These are phyloP conservation scores for Leccinellum rugosiceps DNA, from an alignment of 768 basidiomycete species.

Conservation along the genomic window DNA sequence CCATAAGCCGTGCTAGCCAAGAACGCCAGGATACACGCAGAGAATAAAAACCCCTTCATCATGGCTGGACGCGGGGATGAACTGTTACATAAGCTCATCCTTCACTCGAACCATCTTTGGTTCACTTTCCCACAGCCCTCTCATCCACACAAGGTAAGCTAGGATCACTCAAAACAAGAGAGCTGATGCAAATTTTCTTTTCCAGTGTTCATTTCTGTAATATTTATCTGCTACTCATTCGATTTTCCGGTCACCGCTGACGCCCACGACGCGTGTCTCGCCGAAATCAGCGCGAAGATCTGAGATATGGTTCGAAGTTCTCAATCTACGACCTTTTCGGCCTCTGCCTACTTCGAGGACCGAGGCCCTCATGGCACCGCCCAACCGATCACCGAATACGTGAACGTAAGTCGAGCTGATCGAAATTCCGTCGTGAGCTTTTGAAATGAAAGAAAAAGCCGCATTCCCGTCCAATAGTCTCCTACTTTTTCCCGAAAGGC, in stretches of 20 bases:
- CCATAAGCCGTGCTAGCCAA: constrained; percentile 5
- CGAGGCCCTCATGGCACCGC: constrained; percentile 68
- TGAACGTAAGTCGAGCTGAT: constrained; percentile 54
- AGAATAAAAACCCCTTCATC: constrained; percentile 15
- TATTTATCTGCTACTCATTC: not conserved
- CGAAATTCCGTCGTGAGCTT: not conserved
- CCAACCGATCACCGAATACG: constrained; percentile 74
- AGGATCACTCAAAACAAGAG: not conserved
- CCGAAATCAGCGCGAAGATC: not conserved
- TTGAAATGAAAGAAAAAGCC: constrained; percentile 27
- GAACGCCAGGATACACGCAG: constrained; percentile 15
- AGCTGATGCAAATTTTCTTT: not conserved
- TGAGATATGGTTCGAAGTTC: constrained; percentile 35
- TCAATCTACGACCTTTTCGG: constrained; percentile 61
- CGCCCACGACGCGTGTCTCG: not conserved
- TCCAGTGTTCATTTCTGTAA: not conserved
- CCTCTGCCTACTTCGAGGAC: constrained; percentile 72
- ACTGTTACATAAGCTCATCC: constrained; percentile 17
- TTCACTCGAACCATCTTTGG: not conserved
- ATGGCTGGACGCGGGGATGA: not conserved
- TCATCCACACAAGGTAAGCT: constrained; percentile 1
- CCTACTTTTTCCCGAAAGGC: constrained; percentile 93
- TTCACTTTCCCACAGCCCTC: no score
- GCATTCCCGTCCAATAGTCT: constrained; percentile 70
- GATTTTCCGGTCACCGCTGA: not conserved